phyloP scores from a whole-genome alignment of 73 alveolate species.

The Effrenium voratum region DNA sequence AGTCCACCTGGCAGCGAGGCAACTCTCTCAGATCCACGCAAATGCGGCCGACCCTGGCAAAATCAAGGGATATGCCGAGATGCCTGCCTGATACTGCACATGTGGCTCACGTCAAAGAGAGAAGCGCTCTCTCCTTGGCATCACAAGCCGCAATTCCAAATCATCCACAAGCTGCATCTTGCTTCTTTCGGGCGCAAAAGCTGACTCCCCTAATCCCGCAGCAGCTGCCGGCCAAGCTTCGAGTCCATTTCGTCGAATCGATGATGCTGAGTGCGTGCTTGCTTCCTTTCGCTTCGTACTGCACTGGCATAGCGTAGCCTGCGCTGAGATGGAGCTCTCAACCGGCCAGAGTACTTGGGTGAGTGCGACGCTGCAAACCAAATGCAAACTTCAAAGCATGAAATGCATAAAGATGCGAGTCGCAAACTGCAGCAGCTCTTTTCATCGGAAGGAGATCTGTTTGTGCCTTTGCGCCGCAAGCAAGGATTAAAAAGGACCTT shows the following conservation, averaged over 20 bases:
- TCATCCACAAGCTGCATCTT: neutral
- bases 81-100: conserved; percentile 85
- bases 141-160: neutral
- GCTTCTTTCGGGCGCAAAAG: too few relatives aligned
- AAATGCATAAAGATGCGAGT: neutral
- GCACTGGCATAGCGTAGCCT: conserved; percentile 94
- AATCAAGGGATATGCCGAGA: neutral
- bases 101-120: conserved; percentile 94
- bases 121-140: conserved; percentile 93
- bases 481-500: too few relatives aligned
- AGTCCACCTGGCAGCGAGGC: conserved; percentile 58
- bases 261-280: conserved; percentile 93
- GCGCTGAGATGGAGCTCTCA: neutral
- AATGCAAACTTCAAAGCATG: neutral
- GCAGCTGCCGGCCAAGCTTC: conserved; percentile 55
- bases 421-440: neutral
- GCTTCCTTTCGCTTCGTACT: conserved; percentile 93
- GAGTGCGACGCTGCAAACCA: neutral
- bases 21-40: neutral
- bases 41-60: neutral
- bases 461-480: neutral
- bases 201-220: too few relatives aligned
- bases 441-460: neutral
- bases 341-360: neutral
- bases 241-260: conserved; percentile 92